phyloP scores from a whole-genome alignment of 805 yeast species.

The Jamesozyma jinghongensis region DNA sequence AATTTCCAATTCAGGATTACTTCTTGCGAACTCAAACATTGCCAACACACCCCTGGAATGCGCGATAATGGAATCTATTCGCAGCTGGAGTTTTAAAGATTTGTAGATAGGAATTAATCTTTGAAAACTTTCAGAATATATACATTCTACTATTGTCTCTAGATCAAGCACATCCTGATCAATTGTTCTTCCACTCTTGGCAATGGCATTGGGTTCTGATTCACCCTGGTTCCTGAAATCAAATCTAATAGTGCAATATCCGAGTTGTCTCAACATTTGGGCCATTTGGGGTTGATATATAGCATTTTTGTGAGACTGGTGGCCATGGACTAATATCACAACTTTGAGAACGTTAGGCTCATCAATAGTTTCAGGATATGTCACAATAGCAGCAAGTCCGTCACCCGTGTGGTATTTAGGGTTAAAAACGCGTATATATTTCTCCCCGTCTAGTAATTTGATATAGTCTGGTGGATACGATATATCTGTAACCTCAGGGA shows the following conservation, averaged over 20 bases:
- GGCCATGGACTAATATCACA: conserved; percentile 72
- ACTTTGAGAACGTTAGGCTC: conserved; percentile 30
- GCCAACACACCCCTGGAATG: conserved; percentile 80
- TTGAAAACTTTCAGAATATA: neutral
- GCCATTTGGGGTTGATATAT: conserved; percentile 64
- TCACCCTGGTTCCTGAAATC: conserved; percentile 85
- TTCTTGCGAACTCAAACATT: conserved; percentile 59
- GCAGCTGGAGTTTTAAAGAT: conserved; percentile 20
- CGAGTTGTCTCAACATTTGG: conserved; percentile 48
- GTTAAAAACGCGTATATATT: conserved; percentile 9
- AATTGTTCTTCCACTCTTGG: conserved; percentile 44
- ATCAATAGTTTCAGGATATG: conserved; percentile 1
- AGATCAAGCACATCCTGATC: conserved; percentile 63
- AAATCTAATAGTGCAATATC: conserved; percentile 59
- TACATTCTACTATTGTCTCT: conserved; percentile 30
- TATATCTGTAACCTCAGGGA: too few relatives aligned
- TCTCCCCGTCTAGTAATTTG: conserved; percentile 12
- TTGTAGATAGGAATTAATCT: neutral
- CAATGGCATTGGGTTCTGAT: conserved; percentile 40
- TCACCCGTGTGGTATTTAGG: neutral
- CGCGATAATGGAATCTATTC: conserved; percentile 51
- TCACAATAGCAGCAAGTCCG: conserved; percentile 5
- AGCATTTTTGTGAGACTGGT: conserved; percentile 75
- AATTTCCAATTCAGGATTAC: conserved; percentile 31
- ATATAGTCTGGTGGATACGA: conserved; percentile 9